phyloP scores from a whole-genome alignment of 768 basidiomycete species.

The Lentinula sp. region DNA sequence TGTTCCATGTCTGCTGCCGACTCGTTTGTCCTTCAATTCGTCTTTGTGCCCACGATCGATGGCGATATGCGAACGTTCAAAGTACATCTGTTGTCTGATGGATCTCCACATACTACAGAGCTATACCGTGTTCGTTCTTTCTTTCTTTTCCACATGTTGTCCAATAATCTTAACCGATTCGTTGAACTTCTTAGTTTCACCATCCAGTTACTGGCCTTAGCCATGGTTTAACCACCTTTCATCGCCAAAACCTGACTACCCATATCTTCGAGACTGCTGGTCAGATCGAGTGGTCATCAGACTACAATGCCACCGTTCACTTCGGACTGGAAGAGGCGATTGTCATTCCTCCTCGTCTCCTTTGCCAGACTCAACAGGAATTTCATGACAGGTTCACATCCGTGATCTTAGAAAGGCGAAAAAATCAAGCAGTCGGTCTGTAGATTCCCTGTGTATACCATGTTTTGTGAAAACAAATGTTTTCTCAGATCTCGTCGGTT shows the following conservation, averaged over 20 bases:
- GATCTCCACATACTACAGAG: constrained; percentile 22
- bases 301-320: constrained; percentile 35
- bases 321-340: constrained; percentile 45
- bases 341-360: neutral
- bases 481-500: constrained; percentile 45
- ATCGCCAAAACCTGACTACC: constrained; percentile 40
- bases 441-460: neutral
- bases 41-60: constrained; percentile 20
- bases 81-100: constrained; percentile 27
- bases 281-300: constrained; percentile 45
- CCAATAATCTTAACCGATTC: neutral
- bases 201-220: constrained; percentile 38
- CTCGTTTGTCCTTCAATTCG: constrained; percentile 34
- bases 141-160: neutral
- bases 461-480: neutral
- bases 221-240: constrained; percentile 38
- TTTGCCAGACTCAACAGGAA: neutral
- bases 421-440: constrained; percentile 45
- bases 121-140: constrained; percentile 35
- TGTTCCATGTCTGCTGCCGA: constrained; percentile 17
- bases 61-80: constrained; percentile 40
- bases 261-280: constrained; percentile 46
- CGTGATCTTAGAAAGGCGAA: constrained; percentile 44
- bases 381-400: constrained; percentile 23
- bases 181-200: constrained; percentile 25